Base-by-base conservation (phyloP, 2,329 filamentous ascomycete genomes). In the Pyricularia pennisetigena region DNA sequence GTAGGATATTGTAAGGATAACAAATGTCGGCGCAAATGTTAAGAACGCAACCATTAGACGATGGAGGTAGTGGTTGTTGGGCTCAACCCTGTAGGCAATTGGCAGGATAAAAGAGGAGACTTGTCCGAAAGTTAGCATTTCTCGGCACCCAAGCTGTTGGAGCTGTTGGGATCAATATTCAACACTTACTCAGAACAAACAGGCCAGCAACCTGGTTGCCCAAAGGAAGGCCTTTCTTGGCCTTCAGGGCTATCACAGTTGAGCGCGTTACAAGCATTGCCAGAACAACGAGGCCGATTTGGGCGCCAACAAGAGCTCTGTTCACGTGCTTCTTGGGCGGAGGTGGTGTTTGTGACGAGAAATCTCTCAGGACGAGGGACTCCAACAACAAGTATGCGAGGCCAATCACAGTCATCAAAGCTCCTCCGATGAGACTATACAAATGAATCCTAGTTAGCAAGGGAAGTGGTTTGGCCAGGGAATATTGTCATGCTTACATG, bases 1-100 rank as follows among this genome's bases (percentile, higher is more conserved):
- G 79, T 97, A 99, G 0, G 94, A 97, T 73, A 98, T 97, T 8
- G 94, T 97, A 66, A 99, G 86, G 74, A 99, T 94, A 75, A 99
- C 90, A 78, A 98, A 99, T 1, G 91, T 90, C 0, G 95, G 95
- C 0, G 94, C 91, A 76, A 96, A 98, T 5, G 94, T 91, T 65
- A 99, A 83, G 80, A 98, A 99, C 68, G 97, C 88, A 73, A 97
- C 87, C 72, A 94, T 85, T 4, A 99, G 82, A 28, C 94, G 89
- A 77, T 98, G 94, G 72, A 98, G 86, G 77, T 98, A 97, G 79
- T 97, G 89, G 72, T 84, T 90, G 76, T 92, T 95, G 1, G 93
- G 90, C 71, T 91, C 88, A 1, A 96, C 74, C 26, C 89, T 86
- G 77, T 98, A 92, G n/a, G 90, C 82, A 71, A 96, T 85, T 2